These are phyloP conservation scores for Meredithiella fracta DNA, from an alignment of 2,329 filamentous ascomycete species.

Conservation along the genomic window DNA sequence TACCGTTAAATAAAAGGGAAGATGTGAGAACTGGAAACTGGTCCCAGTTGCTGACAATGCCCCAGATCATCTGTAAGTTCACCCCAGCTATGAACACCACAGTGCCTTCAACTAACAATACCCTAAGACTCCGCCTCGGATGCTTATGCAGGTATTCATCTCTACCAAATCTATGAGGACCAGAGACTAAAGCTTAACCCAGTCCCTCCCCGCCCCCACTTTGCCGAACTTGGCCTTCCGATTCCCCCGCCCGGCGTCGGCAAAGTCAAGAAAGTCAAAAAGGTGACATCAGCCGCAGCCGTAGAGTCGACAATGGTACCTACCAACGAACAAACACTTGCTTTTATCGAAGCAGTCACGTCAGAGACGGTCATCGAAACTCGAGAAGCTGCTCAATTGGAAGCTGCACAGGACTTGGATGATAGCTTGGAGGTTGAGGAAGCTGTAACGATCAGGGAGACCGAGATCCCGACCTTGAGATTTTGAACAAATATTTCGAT, in stretches of 20 bases:
- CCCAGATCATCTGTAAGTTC: slow-evolving; percentile 53
- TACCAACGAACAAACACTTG: too few species aligned
- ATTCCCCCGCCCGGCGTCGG: slow-evolving; percentile 35
- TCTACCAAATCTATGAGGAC: slow-evolving; percentile 56
- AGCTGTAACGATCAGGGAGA: slow-evolving; percentile 10
- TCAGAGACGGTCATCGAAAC: too few species aligned
- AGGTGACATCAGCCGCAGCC: not conserved
- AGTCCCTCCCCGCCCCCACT: slow-evolving; percentile 50
- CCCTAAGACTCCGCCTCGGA: slow-evolving; percentile 58
- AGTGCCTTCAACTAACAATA: not conserved
- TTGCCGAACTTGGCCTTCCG: slow-evolving; percentile 49
- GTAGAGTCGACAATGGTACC: not conserved
- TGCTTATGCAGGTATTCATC: slow-evolving; percentile 60
- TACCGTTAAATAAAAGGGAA: slow-evolving; percentile 61
- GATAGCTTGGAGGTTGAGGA: slow-evolving; percentile 5
- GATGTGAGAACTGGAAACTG: slow-evolving; percentile 66
- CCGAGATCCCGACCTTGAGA: slow-evolving; percentile 9
- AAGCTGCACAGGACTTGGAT: not conserved
- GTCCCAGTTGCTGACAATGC: slow-evolving; percentile 41
- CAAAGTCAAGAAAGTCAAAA: slow-evolving; percentile 12
- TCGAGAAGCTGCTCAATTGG: not conserved
- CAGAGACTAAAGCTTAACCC: slow-evolving; percentile 51
- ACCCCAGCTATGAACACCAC: not conserved
- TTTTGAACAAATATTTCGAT: slow-evolving; percentile 8
- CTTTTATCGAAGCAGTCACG: too few species aligned